Conservation (phyloP, 352 stramenopile genomes). For the Phytophthora meadii region DNA sequence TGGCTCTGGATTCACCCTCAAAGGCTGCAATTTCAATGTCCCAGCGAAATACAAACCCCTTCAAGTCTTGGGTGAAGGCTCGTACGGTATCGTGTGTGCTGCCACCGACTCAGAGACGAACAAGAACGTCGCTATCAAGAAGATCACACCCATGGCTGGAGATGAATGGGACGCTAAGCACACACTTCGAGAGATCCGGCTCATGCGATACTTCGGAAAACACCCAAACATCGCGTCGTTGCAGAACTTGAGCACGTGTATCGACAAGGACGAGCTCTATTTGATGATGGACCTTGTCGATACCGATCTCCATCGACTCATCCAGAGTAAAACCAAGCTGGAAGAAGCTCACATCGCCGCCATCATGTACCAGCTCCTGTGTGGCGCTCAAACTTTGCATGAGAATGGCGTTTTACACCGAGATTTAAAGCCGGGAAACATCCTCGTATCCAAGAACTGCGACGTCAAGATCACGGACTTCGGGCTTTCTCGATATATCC, state of each 20-base stretch:
- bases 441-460: conserved; percentile 88
- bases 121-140: conserved; percentile 92
- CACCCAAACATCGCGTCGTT: conserved; percentile 91
- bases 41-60: conserved; percentile 78
- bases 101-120: conserved; percentile 78
- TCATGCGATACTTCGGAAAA: conserved; percentile 91
- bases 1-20: conserved; percentile 80
- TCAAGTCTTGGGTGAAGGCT: conserved; percentile 91
- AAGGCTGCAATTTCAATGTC: conserved; percentile 89
- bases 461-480: conserved; percentile 90
- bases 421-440: conserved; percentile 86
- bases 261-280: conserved; percentile 93
- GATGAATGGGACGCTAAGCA: conserved; percentile 92
- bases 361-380: conserved; percentile 95
- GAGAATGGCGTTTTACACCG: conserved; percentile 90
- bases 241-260: conserved; percentile 85
- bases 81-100: conserved; percentile 93
- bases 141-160: conserved; percentile 92
- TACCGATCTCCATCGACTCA: conserved; percentile 92
- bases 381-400: conserved; percentile 91
- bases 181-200: conserved; percentile 90
- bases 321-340: conserved; percentile 90
- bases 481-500: conserved; percentile 77
- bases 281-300: conserved; percentile 96
- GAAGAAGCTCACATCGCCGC: conserved; percentile 84